phyloP scores from a whole-genome alignment of 2,329 filamentous ascomycete genomes.

The Pseudomassariella vexata region DNA sequence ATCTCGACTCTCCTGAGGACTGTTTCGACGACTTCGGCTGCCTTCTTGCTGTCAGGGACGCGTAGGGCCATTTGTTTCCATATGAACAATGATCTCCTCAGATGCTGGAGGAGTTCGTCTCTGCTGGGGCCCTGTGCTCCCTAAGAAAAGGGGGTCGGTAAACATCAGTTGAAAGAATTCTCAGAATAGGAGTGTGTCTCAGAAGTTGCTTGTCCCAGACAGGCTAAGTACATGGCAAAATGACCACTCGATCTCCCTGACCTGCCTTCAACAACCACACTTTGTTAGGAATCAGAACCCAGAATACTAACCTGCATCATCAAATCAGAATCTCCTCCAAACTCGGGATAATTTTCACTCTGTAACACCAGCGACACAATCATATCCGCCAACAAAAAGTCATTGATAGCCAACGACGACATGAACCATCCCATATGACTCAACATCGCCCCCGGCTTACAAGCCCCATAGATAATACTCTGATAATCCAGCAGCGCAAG shows the following conservation, averaged over 20 bases:
- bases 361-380: slow-evolving; percentile 49
- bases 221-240: no score
- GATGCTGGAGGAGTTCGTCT: slow-evolving; percentile 31
- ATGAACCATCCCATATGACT: slow-evolving; percentile 50
- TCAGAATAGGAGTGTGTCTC: no score
- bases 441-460: slow-evolving; percentile 47
- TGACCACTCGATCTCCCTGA: no score
- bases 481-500: slow-evolving; percentile 43
- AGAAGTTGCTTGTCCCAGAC: no score
- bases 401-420: slow-evolving; percentile 50
- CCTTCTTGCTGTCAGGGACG: slow-evolving; percentile 37
- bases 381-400: slow-evolving; percentile 57
- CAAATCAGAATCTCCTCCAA: slow-evolving; percentile 27
- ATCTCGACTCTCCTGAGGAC: slow-evolving; percentile 37
- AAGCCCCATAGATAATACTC: slow-evolving; percentile 38
- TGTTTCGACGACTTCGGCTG: slow-evolving; percentile 36
- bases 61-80: slow-evolving; percentile 35
- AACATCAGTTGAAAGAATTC: no score
- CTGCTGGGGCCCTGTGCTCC: slow-evolving; percentile 27
- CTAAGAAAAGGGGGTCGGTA: no score
- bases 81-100: slow-evolving; percentile 36
- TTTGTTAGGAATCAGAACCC: no score
- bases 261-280: no score
- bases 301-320: no score
- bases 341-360: slow-evolving; percentile 33